Percentiles rank a stretch among this genome's conserved stretches.
Evolutionary conservation across 1,284 basidiomycete genomes (phyloP).

Genomic region (Sphagnurus paluster): DNA sequence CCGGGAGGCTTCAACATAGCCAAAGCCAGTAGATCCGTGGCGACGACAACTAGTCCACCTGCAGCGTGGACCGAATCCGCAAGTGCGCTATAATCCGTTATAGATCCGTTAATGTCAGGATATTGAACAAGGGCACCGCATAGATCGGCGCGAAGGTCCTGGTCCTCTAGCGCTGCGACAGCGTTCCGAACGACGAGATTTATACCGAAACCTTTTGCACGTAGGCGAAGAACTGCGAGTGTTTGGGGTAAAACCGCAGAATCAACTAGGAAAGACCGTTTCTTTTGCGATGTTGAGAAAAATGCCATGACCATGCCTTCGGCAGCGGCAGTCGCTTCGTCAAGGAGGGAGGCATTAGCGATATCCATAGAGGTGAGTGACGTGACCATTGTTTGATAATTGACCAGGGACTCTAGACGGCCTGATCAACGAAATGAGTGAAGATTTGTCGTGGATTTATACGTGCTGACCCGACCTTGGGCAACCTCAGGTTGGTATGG

Average conservation of each 20-base stretch:
- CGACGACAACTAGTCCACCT: slow-evolving; percentile 82
- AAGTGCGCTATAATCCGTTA: slow-evolving; percentile 76
- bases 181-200: slow-evolving; percentile 72
- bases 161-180: slow-evolving; percentile 50
- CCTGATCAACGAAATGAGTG: slow-evolving; percentile 43
- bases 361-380: slow-evolving; percentile 95
- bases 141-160: slow-evolving; percentile 60
- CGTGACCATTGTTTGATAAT: slow-evolving; percentile 96
- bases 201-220: slow-evolving; percentile 90
- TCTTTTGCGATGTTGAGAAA: slow-evolving; percentile 65
- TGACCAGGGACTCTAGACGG: slow-evolving; percentile 94
- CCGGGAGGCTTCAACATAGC: slow-evolving; percentile 95
- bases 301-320: slow-evolving; percentile 92
- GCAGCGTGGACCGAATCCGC: slow-evolving; percentile 72
- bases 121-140: slow-evolving; percentile 92
- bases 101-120: slow-evolving; percentile 87
- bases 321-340: slow-evolving; percentile 91
- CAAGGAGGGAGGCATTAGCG: slow-evolving; percentile 90
- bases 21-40: slow-evolving; percentile 91
- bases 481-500: slow-evolving; percentile 94
- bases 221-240: slow-evolving; percentile 80
- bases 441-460: slow-evolving; percentile 6
- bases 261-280: slow-evolving; percentile 85
- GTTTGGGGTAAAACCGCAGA: slow-evolving; percentile 84
- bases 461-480: slow-evolving; percentile 59